Base-by-base conservation (phyloP, 805 yeast species). In the Nakazawaea populi region DNA sequence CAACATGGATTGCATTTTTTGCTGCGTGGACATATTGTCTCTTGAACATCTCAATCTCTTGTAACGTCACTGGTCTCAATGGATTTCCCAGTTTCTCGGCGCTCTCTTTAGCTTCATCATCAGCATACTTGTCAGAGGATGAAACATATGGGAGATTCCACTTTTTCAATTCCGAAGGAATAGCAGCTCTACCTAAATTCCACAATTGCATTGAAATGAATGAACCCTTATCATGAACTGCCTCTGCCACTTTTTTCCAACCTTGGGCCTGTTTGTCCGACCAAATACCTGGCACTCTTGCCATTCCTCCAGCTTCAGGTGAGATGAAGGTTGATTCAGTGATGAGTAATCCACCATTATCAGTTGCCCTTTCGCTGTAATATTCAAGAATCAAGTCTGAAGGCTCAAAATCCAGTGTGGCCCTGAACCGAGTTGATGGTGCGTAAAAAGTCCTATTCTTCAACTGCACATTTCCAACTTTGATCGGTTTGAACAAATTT, bases 311-410 rank as follows among this genome's bases (percentile, higher is more conserved):
- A 59, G 71, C 71, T 69, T 63, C 51, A 1, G 65, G 58, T 7
- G 79, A 67, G 14, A 73, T 71, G 57, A 71, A 72, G 1, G 85
- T 75, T 8, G 81, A 89, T 61, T 85, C 90, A 8, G 84, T 66
- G 55, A 81, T 74, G 27, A 83, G 54, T 55, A 85, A 63, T 12
- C 87, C 75, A n/a, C 89, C 89, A 24, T 78, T 76, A 51, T 67
- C 63, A 42, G 65, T 58, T 0, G 88, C 74, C 56, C 87, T 71
- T 56, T 79, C 78, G 30, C 60, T 68, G 59, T 85, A 85, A 62
- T 83, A 81, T 53, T 73, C 67, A 18, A 65, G 58, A 55, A 73
- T 68, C 53, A 77, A 69, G 41, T 77, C 79, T 5, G 74, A 66
- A 9, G 83, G 77, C 32, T 68, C 68, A 50, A 63, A 66, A 27